phyloP scores from a whole-genome alignment of 1,284 basidiomycete genomes.

The Flammula alnicola region DNA sequence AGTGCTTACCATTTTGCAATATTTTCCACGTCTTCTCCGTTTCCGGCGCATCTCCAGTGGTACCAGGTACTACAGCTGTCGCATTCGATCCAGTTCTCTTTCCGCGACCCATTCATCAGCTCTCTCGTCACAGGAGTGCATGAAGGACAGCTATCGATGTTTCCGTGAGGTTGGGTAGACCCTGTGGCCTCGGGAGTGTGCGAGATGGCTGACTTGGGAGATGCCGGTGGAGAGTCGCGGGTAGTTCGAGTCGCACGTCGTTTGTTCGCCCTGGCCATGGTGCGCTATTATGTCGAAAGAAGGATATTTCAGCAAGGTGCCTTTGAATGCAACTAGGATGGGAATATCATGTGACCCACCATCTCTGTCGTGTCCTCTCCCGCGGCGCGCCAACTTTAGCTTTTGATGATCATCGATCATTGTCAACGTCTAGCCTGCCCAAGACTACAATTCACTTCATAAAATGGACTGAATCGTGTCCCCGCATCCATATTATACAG shows the following conservation, averaged over 20 bases:
- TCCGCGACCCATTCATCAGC: conserved; percentile 40
- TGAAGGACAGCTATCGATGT: conserved; percentile 26
- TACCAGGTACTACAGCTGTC: conserved; percentile 81
- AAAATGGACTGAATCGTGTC: too few species aligned
- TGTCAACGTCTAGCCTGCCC: too few species aligned
- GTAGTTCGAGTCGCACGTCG: background rate
- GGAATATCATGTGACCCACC: too few species aligned
- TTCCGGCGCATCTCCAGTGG: conserved; percentile 81
- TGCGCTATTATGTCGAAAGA: background rate
- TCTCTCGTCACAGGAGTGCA: conserved; percentile 28
- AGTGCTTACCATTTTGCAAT: conserved; percentile 50
- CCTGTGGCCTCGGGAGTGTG: conserved; percentile 13
- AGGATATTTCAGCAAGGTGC: background rate
- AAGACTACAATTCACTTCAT: too few species aligned
- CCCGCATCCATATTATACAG: too few species aligned
- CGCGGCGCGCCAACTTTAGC: too few species aligned
- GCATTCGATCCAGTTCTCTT: conserved; percentile 76
- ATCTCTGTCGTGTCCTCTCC: too few species aligned
- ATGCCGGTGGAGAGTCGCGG: conserved; percentile 4
- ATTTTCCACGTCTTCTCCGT: conserved; percentile 62
- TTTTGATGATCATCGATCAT: too few species aligned
- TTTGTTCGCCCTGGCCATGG: conserved; percentile 10
- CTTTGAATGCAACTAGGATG: too few species aligned
- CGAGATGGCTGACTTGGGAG: conserved; percentile 6
- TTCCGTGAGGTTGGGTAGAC: conserved; percentile 8